Evolutionary conservation across 2,329 filamentous ascomycete species (phyloP).

Genomic region (Decorospora gaudefroyi): DNA sequence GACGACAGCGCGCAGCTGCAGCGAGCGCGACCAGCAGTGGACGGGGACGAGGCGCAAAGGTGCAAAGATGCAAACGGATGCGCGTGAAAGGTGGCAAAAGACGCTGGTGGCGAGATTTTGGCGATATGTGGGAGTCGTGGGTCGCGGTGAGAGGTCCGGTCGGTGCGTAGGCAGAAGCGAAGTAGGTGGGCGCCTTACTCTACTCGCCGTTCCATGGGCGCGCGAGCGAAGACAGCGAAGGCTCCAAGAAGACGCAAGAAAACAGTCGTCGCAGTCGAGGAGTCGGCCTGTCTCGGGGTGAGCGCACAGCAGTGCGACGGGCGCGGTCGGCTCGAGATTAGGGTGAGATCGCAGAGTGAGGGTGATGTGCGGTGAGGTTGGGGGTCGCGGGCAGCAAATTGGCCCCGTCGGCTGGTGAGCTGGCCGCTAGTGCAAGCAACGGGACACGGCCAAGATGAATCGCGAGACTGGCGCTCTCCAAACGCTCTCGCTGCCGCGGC

Average conservation of each 20-base stretch:
- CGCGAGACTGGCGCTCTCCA: slow-evolving; percentile 19
- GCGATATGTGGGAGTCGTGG: slow-evolving; percentile 19
- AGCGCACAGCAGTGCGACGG: slow-evolving; percentile 35
- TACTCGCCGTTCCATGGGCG: slow-evolving; percentile 25
- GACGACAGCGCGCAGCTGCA: slow-evolving; percentile 16
- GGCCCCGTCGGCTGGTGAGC: slow-evolving; percentile 13
- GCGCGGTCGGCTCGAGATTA: slow-evolving; percentile 27
- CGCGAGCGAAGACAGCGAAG: slow-evolving; percentile 19
- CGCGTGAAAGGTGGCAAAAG: slow-evolving; percentile 17
- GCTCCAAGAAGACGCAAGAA: slow-evolving; percentile 27
- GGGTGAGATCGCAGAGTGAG: slow-evolving; percentile 31
- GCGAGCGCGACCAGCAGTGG: slow-evolving; percentile 13
- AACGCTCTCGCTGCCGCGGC: slow-evolving; percentile 13
- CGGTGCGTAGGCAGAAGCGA: slow-evolving; percentile 29
- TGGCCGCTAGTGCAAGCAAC: slow-evolving; percentile 19
- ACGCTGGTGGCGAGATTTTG: slow-evolving; percentile 6
- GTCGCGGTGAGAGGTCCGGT: slow-evolving; percentile 23
- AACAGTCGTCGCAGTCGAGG: slow-evolving; percentile 30
- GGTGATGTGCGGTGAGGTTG: slow-evolving; percentile 25
- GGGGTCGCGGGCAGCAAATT: slow-evolving; percentile 21
- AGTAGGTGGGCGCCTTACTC: slow-evolving; percentile 22
- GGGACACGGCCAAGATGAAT: slow-evolving; percentile 13
- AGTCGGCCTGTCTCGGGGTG: slow-evolving; percentile 15
- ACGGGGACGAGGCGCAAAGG: slow-evolving; percentile 12
- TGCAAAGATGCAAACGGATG: slow-evolving; percentile 4